Base-by-base conservation (phyloP, 1,139 yeast genomes). In the Candida sp. region DNA sequence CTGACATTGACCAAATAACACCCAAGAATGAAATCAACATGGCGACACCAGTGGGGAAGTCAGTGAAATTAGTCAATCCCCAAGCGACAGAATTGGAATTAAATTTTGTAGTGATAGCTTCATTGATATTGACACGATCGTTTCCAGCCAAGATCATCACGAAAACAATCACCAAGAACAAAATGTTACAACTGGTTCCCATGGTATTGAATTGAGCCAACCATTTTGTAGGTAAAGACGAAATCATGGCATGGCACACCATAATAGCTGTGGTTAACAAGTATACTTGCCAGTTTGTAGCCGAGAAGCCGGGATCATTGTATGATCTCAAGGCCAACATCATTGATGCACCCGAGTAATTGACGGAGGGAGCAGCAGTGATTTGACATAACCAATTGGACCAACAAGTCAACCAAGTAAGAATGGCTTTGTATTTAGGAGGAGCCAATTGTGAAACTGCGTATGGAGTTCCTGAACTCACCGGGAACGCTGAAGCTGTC, bases 1-100 rank as follows among this genome's bases (percentile, higher is more conserved):
- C 90, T 39, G 85, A 77, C 85, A 84, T 82, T 32, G 86, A 80
- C 90, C 90, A 84, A 55, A 83, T 80, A 42, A 78, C 83, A 23
- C 88, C 84, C 55, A 82, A 64, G 58, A 82, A 83, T 19, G 81
- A 70, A 75, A 80, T 71, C 47, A 83, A 64, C 57, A 82, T 68
- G 23, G 86, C 75, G 39, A 82, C 69, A 41, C 90, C 90, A 43
- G 70, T 68, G 4, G 88, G 86, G 75, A 81, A 84, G 19, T 82
- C 88, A 6, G 88, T 81, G 50, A 74, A 79, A 61, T 84, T 84
- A 38, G 73, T 64, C 39, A 81, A 69, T 1, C 67, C 64, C 88
- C 88, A 83, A 2, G 87, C 87, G 5, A 54, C 54, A 5, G 66
- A 47, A 50, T 77, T 76, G 32, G 65, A 43, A 58, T 82, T 82